A percentile compares a stretch with the other conserved stretches of the same genome.
Evolutionary conservation across 1,284 basidiomycete species (phyloP).

Genomic region (Earliella scabrosa): DNA sequence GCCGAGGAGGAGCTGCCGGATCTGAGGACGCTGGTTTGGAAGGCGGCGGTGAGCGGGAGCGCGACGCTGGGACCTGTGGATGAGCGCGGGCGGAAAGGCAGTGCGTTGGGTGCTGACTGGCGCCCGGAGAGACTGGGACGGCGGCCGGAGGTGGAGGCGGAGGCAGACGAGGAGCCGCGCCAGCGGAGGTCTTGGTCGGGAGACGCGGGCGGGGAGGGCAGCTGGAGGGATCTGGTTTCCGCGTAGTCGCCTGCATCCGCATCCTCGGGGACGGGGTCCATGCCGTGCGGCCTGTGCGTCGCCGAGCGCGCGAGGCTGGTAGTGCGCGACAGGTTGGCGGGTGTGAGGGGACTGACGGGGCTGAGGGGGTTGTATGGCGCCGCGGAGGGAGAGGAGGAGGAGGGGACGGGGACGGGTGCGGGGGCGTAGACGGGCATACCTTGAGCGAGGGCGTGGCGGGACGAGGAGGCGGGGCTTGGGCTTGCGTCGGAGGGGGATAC

Average conservation of each 20-base stretch:
- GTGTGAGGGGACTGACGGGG: conserved; percentile 3
- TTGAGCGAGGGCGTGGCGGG: background rate
- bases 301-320: conserved; percentile 14
- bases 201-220: conserved; percentile 37
- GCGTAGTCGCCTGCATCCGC: conserved; percentile 17
- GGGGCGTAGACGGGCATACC: conserved; percentile 5
- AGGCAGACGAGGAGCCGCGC: conserved; percentile 5
- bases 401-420: background rate
- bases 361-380: conserved; percentile 4
- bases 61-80: conserved; percentile 23
- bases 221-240: conserved; percentile 29
- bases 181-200: conserved; percentile 26
- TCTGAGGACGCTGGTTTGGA: conserved; percentile 29
- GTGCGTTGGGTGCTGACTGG: conserved; percentile 25
- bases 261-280: conserved; percentile 33
- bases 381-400: background rate
- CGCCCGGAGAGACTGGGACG: conserved; percentile 28
- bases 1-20: conserved; percentile 11
- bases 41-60: conserved; percentile 30
- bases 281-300: conserved; percentile 18
- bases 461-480: conserved; percentile 1
- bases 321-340: conserved; percentile 1
- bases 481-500: conserved; percentile 12
- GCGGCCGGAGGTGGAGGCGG: conserved; percentile 12
- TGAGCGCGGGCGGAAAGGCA: conserved; percentile 33